Base-by-base conservation (phyloP, 2,329 filamentous ascomycete genomes). In the Aureobasidium sp. region DNA sequence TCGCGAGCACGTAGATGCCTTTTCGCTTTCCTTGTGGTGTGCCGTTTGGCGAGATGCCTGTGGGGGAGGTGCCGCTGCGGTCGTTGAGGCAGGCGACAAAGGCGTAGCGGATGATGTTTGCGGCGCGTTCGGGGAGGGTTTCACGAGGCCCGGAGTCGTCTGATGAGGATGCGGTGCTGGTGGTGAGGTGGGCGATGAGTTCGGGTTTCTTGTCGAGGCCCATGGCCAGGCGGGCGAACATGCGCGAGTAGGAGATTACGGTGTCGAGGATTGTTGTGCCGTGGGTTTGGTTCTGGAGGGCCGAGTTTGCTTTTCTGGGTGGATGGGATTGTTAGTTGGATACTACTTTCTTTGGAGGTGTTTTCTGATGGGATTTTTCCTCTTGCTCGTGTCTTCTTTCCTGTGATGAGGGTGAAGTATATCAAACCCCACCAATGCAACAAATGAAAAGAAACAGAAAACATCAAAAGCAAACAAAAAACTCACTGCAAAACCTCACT, bases 21-120 rank as follows among this genome's bases (percentile, higher is more conserved):
- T 87, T 77, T 69, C 93, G 90, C 71, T 92, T 95, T 59, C 91
- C 90, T 67, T 92, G 88, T 0, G 90, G 90, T 62, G 79, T 83
- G 21, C 84, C 84, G 10, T 64, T 46, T 65, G 81, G 82, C 60
- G 70, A 72, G 27, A 81, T 73, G 0, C 79, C 78, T 15, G 77
- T 77, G 10, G 54, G 11, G 13, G 84, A 79, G 27, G 82, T 84
- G 19, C 85, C 85, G 1, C 84, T 86, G 51, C 90, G 83, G 70
- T 96, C 91, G 4, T 88, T 91, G 35, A 96, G 76, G 65, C 93
- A 96, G 40, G 90, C 90, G 11, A 90, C 94, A 70, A 96, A 96
- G 23, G 92, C 90, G 70, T 91, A 89, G 63, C 95, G 88, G 62
- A 96, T 88, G 54, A 90, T 88, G 69, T 96, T 93, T 19, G 90